Percentiles rank a stretch among this genome's conserved stretches.
Evolutionary conservation across 495 filamentous ascomycete species (phyloP).

Genomic region (Tuber magnatum): DNA sequence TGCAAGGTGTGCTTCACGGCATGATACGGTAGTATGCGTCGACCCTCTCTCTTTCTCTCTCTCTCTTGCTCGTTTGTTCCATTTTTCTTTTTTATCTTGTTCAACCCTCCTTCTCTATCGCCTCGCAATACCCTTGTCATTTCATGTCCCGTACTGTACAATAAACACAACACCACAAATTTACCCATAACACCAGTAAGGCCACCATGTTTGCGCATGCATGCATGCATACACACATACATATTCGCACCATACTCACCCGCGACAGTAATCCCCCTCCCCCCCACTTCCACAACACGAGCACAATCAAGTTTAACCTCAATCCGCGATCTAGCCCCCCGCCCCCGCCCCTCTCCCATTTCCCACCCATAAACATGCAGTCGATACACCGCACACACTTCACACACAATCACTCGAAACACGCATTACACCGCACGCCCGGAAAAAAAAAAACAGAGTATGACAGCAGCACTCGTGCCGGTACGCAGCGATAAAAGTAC

Average conservation of each 20-base stretch:
- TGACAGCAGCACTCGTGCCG: no score
- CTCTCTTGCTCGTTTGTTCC: no score
- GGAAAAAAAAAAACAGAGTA: no score
- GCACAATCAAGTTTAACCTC: neutral
- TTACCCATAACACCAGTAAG: neutral
- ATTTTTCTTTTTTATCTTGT: neutral
- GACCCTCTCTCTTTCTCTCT: no score
- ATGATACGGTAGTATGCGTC: neutral
- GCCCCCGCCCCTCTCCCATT: neutral
- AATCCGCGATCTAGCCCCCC: neutral
- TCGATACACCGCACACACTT: neutral
- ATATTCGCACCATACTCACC: neutral
- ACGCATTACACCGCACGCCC: neutral
- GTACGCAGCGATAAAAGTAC: no score
- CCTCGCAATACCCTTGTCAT: neutral
- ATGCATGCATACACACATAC: neutral
- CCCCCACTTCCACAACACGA: neutral
- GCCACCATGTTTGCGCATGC: neutral
- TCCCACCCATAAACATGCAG: neutral
- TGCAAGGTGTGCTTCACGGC: neutral
- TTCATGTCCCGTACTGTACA: neutral
- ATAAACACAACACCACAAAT: neutral
- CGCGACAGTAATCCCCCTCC: neutral
- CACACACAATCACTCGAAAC: neutral
- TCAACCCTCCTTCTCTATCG: neutral